A percentile compares a stretch with the other conserved stretches of the same genome.
These are phyloP conservation scores for Pseudonectria foliicola DNA, from an alignment of 2,329 filamentous ascomycete genomes.

Conservation along the genomic window DNA sequence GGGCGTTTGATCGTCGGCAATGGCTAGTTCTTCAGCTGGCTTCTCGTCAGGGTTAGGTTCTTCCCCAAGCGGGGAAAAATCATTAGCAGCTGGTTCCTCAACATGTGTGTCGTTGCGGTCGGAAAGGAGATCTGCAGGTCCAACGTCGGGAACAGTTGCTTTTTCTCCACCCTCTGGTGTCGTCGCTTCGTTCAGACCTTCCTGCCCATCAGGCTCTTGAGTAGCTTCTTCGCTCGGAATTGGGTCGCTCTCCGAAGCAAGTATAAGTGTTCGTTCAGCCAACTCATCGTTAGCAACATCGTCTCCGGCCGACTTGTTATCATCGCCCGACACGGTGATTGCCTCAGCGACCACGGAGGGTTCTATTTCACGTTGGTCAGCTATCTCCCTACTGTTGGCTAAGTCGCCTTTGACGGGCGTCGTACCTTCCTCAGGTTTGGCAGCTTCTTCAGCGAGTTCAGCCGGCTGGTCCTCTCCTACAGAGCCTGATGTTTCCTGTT, in stretches of 20 bases:
- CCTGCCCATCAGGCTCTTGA: too few species aligned
- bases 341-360: not conserved
- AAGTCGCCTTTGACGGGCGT: too few species aligned
- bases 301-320: slow-evolving; percentile 11
- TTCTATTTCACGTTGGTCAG: not conserved
- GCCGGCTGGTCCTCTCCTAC: too few species aligned
- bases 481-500: not conserved
- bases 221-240: slow-evolving; percentile 5
- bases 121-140: slow-evolving; percentile 3
- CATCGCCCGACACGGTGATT: not conserved
- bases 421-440: too few species aligned
- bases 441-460: too few species aligned
- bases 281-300: not conserved
- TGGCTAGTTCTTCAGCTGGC: not conserved
- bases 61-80: slow-evolving; percentile 2
- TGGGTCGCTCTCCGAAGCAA: slow-evolving; percentile 1
- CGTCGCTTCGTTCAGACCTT: not conserved
- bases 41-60: not conserved
- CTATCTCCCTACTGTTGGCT: too few species aligned
- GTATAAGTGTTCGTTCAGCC: not conserved
- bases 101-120: slow-evolving; percentile 11
- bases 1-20: slow-evolving; percentile 1
- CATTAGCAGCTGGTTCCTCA: slow-evolving; percentile 10
- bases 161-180: slow-evolving; percentile 2
- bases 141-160: slow-evolving; percentile 2